A percentile compares a stretch with the other conserved stretches of the same genome.
Evolutionary conservation across 2,329 filamentous ascomycete species (phyloP).

Genomic region (Aureobasidium sp.): DNA sequence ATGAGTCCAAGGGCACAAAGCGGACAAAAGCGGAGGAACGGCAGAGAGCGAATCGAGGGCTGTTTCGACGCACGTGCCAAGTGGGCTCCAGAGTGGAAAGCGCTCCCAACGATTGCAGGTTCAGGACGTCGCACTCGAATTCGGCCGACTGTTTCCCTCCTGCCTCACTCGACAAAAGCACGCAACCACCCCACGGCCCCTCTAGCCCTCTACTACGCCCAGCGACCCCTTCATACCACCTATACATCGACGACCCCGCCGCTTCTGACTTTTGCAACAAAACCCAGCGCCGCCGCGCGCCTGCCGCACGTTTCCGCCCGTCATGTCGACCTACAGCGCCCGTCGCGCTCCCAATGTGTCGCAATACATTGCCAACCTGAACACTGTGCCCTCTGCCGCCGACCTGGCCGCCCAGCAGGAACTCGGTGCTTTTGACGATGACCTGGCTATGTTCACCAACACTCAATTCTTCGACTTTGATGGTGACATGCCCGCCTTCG

Average conservation of each 20-base stretch:
- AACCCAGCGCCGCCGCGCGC: conserved; percentile 7
- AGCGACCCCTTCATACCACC: neutral
- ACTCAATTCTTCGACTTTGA: conserved; percentile 64
- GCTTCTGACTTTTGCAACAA: neutral
- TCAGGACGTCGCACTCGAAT: conserved; percentile 6
- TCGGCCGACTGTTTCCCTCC: neutral
- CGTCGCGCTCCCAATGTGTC: conserved; percentile 81
- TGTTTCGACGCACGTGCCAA: neutral
- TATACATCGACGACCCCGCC: neutral
- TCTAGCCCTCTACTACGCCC: neutral
- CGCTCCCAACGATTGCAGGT: neutral
- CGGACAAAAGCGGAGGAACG: conserved; percentile 1
- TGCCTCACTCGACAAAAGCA: neutral
- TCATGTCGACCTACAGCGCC: conserved; percentile 69
- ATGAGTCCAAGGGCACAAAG: conserved; percentile 8
- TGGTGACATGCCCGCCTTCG: conserved; percentile 11
- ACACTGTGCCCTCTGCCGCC: conserved; percentile 60
- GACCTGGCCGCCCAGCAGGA: conserved; percentile 49
- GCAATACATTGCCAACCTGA: conserved; percentile 80
- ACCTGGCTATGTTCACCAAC: conserved; percentile 50
- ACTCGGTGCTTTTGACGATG: conserved; percentile 42
- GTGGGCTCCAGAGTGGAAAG: neutral
- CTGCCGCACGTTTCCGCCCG: neutral
- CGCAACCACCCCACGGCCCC: neutral
- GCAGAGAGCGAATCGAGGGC: conserved; percentile 9